Conservation (phyloP, 106 monocot genomes). For the Dendrobium nobile region DNA sequence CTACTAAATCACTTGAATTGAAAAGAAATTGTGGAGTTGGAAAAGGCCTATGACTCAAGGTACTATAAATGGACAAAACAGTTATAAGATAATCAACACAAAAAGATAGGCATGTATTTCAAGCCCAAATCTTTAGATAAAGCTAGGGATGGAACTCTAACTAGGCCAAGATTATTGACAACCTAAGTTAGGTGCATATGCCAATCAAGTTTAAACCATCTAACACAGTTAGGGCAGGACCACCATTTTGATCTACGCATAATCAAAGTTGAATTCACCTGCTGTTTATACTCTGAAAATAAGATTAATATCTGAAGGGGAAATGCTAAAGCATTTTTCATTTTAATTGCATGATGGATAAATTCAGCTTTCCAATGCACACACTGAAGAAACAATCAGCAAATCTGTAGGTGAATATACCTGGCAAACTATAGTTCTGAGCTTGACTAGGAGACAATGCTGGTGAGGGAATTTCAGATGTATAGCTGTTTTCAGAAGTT, state of each 20-base stretch:
- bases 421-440: slow-evolving; percentile 19
- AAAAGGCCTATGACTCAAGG: neutral
- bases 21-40: neutral
- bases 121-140: neutral
- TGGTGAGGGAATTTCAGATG: slow-evolving; percentile 30
- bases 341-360: neutral
- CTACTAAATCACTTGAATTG: neutral
- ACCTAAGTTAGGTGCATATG: neutral
- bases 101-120: neutral
- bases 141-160: neutral
- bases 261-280: neutral
- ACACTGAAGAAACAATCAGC: neutral
- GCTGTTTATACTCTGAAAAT: neutral
- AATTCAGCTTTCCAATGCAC: neutral
- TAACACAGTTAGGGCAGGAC: neutral
- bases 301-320: neutral
- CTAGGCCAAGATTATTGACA: neutral
- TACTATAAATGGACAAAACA: neutral
- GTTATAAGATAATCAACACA: too few relatives aligned
- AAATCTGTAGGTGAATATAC: slow-evolving; percentile 11
- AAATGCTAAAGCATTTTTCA: neutral
- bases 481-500: slow-evolving; percentile 17
- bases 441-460: slow-evolving; percentile 50
- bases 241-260: neutral
- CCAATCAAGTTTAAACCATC: neutral